These are phyloP conservation scores for Fusarium sublunatum DNA, from an alignment of 2,329 filamentous ascomycete species.

Conservation along the genomic window DNA sequence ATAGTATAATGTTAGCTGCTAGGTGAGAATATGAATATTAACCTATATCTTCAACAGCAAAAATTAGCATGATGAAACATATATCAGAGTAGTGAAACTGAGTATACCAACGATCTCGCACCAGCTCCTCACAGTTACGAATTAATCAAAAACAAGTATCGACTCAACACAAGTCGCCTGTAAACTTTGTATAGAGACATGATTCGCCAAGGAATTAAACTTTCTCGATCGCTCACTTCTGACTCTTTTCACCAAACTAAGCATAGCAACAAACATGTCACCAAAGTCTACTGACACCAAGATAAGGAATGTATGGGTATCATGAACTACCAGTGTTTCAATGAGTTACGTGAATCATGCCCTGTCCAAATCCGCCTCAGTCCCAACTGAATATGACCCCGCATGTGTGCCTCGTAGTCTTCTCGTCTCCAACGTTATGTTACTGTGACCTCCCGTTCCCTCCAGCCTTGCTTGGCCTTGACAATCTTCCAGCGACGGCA, in stretches of 20 bases:
- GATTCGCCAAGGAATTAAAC: too few relatives aligned
- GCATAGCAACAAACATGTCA: neutral
- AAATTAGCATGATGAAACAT: too few relatives aligned
- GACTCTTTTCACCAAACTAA: neutral
- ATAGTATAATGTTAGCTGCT: too few relatives aligned
- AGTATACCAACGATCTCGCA: too few relatives aligned
- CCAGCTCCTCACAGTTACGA: too few relatives aligned
- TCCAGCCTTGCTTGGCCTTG: neutral
- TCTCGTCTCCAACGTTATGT: constrained; percentile 10
- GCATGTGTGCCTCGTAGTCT: constrained; percentile 8
- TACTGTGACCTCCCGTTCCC: constrained; percentile 6
- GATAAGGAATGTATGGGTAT: constrained; percentile 43
- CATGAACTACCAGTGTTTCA: constrained; percentile 44
- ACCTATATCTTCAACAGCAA: too few relatives aligned
- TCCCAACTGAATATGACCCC: constrained; percentile 18
- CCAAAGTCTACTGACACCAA: neutral
- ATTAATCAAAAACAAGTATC: too few relatives aligned
- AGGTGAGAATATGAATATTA: too few relatives aligned
- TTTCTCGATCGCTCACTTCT: neutral
- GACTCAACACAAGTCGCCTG: too few relatives aligned
- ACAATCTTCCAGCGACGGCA: constrained; percentile 2
- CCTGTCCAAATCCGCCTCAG: constrained; percentile 33
- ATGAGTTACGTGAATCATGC: constrained; percentile 44
- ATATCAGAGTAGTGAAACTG: too few relatives aligned
- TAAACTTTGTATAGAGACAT: too few relatives aligned